phyloP scores from a whole-genome alignment of 495 filamentous ascomycete genomes.

The Choiromyces venosus region DNA sequence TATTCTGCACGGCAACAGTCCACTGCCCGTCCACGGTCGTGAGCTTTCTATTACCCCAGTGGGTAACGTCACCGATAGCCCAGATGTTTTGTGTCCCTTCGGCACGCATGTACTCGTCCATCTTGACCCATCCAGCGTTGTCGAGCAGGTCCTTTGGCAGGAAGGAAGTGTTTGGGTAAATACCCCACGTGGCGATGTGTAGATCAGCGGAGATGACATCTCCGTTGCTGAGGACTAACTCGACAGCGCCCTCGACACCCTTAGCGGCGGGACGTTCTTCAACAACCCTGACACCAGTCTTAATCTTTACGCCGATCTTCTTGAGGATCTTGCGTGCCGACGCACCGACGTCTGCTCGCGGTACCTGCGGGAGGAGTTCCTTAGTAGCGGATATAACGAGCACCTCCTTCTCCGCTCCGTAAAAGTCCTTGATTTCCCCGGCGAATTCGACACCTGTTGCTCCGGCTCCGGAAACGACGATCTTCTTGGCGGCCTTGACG shows the following conservation, averaged over 20 bases:
- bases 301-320: slow-evolving; percentile 51
- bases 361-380: slow-evolving; percentile 45
- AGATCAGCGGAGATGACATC: slow-evolving; percentile 50
- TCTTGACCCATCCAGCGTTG: slow-evolving; percentile 50
- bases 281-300: slow-evolving; percentile 44
- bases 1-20: slow-evolving; percentile 9
- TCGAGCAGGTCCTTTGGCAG: slow-evolving; percentile 51
- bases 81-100: slow-evolving; percentile 48
- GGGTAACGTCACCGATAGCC: slow-evolving; percentile 51
- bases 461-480: slow-evolving; percentile 64
- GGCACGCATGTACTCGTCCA: slow-evolving; percentile 55
- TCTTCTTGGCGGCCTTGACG: slow-evolving; percentile 52
- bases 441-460: slow-evolving; percentile 61
- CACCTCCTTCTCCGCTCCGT: slow-evolving; percentile 45
- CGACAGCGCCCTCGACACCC: slow-evolving; percentile 5
- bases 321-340: slow-evolving; percentile 47
- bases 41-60: slow-evolving; percentile 24
- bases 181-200: slow-evolving; percentile 60
- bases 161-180: slow-evolving; percentile 58
- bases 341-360: slow-evolving; percentile 39
- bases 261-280: slow-evolving; percentile 16
- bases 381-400: slow-evolving; percentile 47
- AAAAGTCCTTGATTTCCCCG: slow-evolving; percentile 51
- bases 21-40: slow-evolving; percentile 3
- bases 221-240: slow-evolving; percentile 42